These are phyloP conservation scores for Periconia sp. DNA, from an alignment of 2,329 filamentous ascomycete species.

Conservation along the genomic window DNA sequence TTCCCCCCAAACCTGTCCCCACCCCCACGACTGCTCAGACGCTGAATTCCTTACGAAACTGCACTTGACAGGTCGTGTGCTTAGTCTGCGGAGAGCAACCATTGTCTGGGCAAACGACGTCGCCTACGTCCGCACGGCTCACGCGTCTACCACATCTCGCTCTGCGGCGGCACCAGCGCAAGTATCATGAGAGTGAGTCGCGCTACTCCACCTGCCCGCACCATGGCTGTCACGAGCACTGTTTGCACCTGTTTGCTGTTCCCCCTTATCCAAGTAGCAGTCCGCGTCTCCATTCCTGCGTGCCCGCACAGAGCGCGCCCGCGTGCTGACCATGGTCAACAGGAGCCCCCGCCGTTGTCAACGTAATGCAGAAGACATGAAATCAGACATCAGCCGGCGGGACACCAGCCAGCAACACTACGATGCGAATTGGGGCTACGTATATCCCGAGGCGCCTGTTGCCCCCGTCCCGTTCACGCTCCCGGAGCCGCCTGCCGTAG, in stretches of 20 bases:
- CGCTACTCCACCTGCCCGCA: slow-evolving; percentile 13
- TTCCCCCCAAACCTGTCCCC: slow-evolving; percentile 20
- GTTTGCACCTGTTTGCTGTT: neutral
- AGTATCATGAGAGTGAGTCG: slow-evolving; percentile 45
- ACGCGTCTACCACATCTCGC: slow-evolving; percentile 12
- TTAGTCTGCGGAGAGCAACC: slow-evolving; percentile 19
- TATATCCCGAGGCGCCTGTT: slow-evolving; percentile 29
- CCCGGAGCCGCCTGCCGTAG: slow-evolving; percentile 31
- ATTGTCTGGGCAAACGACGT: neutral
- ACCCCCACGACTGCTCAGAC: slow-evolving; percentile 32
- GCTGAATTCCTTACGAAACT: slow-evolving; percentile 25
- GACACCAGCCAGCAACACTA: slow-evolving; percentile 38
- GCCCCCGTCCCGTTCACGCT: slow-evolving; percentile 35
- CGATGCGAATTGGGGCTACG: slow-evolving; percentile 33
- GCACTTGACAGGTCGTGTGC: slow-evolving; percentile 28
- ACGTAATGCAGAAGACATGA: slow-evolving; percentile 47
- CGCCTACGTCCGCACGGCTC: slow-evolving; percentile 9
- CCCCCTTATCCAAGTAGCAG: neutral
- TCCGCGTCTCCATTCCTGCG: slow-evolving; percentile 2
- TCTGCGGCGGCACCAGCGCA: slow-evolving; percentile 26
- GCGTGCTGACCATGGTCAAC: slow-evolving; percentile 30
- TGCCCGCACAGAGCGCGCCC: slow-evolving; percentile 4
- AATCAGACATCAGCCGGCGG: slow-evolving; percentile 42
- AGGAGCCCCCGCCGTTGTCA: slow-evolving; percentile 26
- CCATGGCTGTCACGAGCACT: slow-evolving; percentile 27